These are phyloP conservation scores for Lavandula angustifolia DNA, from an alignment of 257 asterid species.

Conservation along the genomic window DNA sequence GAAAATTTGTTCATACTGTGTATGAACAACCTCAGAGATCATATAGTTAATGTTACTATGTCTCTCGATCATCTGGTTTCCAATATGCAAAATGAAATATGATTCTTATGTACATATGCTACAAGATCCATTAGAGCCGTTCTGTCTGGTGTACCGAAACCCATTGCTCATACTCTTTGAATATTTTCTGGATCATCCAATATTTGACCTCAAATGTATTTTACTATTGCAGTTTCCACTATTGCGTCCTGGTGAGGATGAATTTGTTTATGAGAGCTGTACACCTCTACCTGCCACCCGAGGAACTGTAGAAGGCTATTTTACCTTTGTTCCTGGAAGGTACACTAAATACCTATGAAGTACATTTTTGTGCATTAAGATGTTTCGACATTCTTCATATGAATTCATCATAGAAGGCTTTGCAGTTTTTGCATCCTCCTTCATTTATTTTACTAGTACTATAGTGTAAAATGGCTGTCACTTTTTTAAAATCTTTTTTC, in stretches of 20 bases:
- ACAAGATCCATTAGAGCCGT: not conserved
- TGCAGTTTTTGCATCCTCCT: not conserved
- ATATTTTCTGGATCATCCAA: not conserved
- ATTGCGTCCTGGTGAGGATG: conserved; percentile 69
- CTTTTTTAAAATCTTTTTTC: not conserved
- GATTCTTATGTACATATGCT: not conserved
- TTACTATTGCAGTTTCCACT: conserved; percentile 73
- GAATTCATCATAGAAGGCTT: not conserved
- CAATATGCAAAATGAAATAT: not conserved
- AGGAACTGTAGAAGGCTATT: conserved; percentile 84
- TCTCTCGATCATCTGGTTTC: not conserved
- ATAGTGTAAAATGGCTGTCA: not conserved
- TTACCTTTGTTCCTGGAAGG: conserved; percentile 96
- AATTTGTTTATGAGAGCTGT: conserved; percentile 83
- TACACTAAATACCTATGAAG: conserved; percentile 30
- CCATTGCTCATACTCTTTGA: not conserved
- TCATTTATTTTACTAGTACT: conserved; percentile 13
- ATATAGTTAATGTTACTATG: conserved; percentile 16
- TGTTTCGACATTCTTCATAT: not conserved
- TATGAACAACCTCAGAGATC: conserved; percentile 10
- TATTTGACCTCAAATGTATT: conserved; percentile 30
- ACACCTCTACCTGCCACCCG: conserved; percentile 41
- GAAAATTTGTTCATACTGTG: not conserved
- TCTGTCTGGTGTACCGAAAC: conserved; percentile 12
- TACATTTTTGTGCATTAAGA: conserved; percentile 4